A percentile compares a stretch with the other conserved stretches of the same genome.
Conservation (phyloP, 768 basidiomycete genomes). For the Pleurotus platypus region DNA sequence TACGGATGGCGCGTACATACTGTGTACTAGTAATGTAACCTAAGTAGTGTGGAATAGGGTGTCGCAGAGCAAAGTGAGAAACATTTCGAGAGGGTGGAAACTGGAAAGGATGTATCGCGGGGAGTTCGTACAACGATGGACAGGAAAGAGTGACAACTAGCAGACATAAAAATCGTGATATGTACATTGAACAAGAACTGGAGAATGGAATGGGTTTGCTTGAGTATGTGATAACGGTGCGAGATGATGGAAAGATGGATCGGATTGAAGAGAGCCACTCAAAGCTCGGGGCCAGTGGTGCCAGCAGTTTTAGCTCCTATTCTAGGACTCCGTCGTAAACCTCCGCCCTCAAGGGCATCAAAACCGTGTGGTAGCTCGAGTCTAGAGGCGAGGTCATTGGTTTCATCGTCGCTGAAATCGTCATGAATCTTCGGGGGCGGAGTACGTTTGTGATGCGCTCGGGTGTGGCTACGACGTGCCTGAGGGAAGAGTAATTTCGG, state of each 20-base stretch:
- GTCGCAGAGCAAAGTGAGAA: background rate
- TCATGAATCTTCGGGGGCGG: background rate
- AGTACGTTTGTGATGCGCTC: background rate
- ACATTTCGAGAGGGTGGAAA: background rate
- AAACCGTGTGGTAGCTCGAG: background rate
- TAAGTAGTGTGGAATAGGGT: background rate
- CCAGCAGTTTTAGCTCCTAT: background rate
- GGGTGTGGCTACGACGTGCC: background rate
- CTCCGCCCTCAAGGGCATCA: background rate
- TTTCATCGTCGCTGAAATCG: slow-evolving; percentile 4
- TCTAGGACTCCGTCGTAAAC: slow-evolving; percentile 1
- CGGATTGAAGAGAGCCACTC: background rate
- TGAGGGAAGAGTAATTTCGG: slow-evolving; percentile 6
- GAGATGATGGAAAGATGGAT: background rate
- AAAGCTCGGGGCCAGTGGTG: background rate
- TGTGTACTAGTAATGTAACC: too few species aligned
- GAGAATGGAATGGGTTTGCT: background rate
- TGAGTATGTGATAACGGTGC: background rate
- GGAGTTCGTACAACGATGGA: background rate
- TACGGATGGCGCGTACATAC: background rate
- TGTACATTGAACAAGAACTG: background rate
- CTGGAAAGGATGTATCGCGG: background rate
- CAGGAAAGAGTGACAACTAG: background rate
- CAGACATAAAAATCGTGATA: background rate
- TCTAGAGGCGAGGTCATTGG: background rate